Evolutionary conservation across 768 basidiomycete genomes (phyloP), one percentile per base, ranked within the genome.

Genomic region (Termitomyces sp.): DNA sequence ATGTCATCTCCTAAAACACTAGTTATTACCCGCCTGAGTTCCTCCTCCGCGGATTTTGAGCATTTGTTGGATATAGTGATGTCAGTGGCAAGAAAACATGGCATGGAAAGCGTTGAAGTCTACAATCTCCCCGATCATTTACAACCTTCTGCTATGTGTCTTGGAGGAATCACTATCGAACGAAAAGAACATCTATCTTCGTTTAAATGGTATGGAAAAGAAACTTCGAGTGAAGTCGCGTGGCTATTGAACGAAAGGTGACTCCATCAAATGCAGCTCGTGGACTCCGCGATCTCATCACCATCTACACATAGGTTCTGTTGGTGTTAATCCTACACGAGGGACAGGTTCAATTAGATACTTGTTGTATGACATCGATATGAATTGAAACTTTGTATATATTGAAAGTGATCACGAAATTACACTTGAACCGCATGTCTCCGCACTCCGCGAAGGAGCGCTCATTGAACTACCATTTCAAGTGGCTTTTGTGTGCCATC

Each of bases 161-260:
- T 71, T 2, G 72, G 74, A 7, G 77, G 73, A 0, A 61, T 44
- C 43, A 74, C 68, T 0, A 52, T 63, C 43, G 63, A 70, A 44
- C 69, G 81, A 45, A 62, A 67, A 5, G 74, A 73, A 35, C 73
- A 79, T 61, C 58, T 83, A 11, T 69, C 79, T 3, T 64, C 76
- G 1, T 71, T 82, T 59, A 78, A 74, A 54, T 82, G 80, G 78
- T 84, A 84, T 66, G 78, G 80, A 35, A 28, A 56, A n/a, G 76
- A 74, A 56, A 26, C 60, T 1, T 65, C 66, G 5, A 58, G 57
- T 9, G 65, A 71, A 33, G 62, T 81, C 16, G 66, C 70, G 14
- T 84, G 81, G 82, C 46, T 72, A 35, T 72, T 73, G 54, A 82
- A 83, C 46, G 82, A 84, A 61, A 78, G 73, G 80, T 79, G 40